phyloP scores from a whole-genome alignment of 257 asterid genomes.

The Plantago major region DNA sequence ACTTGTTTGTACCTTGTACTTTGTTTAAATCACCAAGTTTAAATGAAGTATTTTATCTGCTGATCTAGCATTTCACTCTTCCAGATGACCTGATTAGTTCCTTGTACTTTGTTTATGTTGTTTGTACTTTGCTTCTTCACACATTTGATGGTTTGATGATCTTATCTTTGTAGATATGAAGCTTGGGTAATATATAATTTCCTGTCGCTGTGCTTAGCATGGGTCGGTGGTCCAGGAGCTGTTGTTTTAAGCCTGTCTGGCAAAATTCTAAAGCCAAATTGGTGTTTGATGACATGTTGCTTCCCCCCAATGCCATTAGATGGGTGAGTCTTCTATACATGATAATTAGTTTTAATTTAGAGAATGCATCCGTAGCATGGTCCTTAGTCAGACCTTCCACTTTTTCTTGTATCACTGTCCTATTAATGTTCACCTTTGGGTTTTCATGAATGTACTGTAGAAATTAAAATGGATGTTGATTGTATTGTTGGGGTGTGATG shows the following conservation, averaged over 20 bases:
- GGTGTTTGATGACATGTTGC: conserved; percentile 96
- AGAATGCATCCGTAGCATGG: not conserved
- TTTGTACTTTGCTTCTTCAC: conserved; percentile 3
- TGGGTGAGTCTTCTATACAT: conserved; percentile 58
- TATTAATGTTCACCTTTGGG: conserved; percentile 3
- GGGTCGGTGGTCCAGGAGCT: conserved; percentile 99
- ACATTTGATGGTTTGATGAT: conserved; percentile 16
- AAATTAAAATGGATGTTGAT: not conserved
- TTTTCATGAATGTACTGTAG: too few species aligned
- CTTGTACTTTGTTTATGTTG: not conserved
- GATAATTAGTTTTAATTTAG: conserved; percentile 9
- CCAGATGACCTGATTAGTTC: not conserved
- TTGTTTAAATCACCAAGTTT: not conserved
- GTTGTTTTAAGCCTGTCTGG: conserved; percentile 87
- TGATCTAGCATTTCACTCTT: not conserved
- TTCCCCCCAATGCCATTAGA: conserved; percentile 82
- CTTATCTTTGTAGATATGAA: conserved; percentile 72
- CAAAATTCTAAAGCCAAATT: conserved; percentile 74
- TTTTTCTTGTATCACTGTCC: conserved; percentile 8
- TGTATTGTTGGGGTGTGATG: conserved; percentile 10
- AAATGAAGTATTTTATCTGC: not conserved
- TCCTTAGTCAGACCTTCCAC: not conserved
- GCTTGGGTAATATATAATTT: conserved; percentile 99
- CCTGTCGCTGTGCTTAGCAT: conserved; percentile 93
- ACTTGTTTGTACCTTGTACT: not conserved